A percentile compares a stretch with the other conserved stretches of the same genome.
Conservation (phyloP, 2,329 filamentous ascomycete genomes). For the Ustilaginoidea virens region DNA sequence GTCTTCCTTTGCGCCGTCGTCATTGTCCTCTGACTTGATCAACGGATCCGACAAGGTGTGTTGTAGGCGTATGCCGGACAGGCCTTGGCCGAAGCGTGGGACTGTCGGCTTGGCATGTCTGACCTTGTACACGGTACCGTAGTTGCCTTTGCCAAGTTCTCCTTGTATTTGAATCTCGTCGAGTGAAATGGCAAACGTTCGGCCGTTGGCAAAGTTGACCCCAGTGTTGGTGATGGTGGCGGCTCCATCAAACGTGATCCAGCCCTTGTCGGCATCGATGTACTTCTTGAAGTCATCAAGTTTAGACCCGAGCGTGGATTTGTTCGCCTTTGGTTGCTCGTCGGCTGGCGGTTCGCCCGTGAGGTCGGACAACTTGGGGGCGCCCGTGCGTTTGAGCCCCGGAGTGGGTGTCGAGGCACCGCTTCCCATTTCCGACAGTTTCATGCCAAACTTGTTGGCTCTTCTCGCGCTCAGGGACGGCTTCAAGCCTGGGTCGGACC, state of each 20-base stretch:
- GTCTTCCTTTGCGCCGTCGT: slow-evolving; percentile 14
- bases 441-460: slow-evolving; percentile 36
- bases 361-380: slow-evolving; percentile 30
- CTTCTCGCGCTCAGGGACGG: slow-evolving; percentile 53
- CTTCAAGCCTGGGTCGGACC: slow-evolving; percentile 37
- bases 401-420: slow-evolving; percentile 12
- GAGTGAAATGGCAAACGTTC: slow-evolving; percentile 82
- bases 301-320: slow-evolving; percentile 27
- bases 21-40: slow-evolving; percentile 14
- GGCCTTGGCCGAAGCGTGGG: slow-evolving; percentile 42
- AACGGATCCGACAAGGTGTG: slow-evolving; percentile 21
- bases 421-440: slow-evolving; percentile 36
- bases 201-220: slow-evolving; percentile 82
- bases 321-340: slow-evolving; percentile 17
- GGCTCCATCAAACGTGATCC: slow-evolving; percentile 83
- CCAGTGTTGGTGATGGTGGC: slow-evolving; percentile 78
- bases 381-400: slow-evolving; percentile 15
- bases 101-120: slow-evolving; percentile 56
- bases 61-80: slow-evolving; percentile 29
- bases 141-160: slow-evolving; percentile 94
- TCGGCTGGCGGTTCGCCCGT: slow-evolving; percentile 9
- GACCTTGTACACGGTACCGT: slow-evolving; percentile 95
- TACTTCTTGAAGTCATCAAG: slow-evolving; percentile 55
- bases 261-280: slow-evolving; percentile 83
- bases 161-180: slow-evolving; percentile 90